These are phyloP conservation scores for Paecilomyces fulvus DNA, from an alignment of 2,329 filamentous ascomycete species.

Conservation along the genomic window DNA sequence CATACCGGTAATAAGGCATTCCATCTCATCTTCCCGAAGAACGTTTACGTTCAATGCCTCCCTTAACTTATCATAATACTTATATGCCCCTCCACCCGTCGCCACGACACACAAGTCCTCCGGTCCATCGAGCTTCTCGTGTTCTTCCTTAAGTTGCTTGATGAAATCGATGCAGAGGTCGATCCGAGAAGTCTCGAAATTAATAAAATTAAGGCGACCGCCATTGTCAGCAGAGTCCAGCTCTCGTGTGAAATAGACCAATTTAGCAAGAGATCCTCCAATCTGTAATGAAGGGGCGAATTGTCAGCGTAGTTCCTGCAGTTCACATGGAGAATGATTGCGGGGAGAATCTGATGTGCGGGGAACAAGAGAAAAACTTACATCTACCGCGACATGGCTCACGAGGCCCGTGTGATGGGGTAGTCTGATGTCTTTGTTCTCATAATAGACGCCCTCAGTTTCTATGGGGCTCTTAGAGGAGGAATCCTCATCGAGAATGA, in stretches of 20 bases:
- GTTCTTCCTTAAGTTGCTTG: constrained; percentile 72
- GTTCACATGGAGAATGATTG: constrained; percentile 11
- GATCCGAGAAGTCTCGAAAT: constrained; percentile 91
- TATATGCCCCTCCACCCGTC: constrained; percentile 90
- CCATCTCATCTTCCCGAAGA: constrained; percentile 93
- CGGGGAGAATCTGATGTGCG: constrained; percentile 20
- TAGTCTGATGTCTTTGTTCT: constrained; percentile 88
- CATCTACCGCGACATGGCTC: constrained; percentile 94
- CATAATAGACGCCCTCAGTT: constrained; percentile 53
- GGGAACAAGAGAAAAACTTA: constrained; percentile 41
- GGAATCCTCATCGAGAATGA: constrained; percentile 80
- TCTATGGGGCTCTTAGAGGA: constrained; percentile 42
- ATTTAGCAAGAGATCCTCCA: constrained; percentile 87
- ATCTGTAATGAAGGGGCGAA: constrained; percentile 51
- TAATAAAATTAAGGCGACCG: constrained; percentile 87
- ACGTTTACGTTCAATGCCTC: constrained; percentile 80
- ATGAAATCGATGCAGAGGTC: constrained; percentile 92
- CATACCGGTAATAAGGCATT: constrained; percentile 87
- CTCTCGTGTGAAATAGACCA: constrained; percentile 95
- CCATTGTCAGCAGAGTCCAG: constrained; percentile 69
- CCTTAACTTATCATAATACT: constrained; percentile 88
- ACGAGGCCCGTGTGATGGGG: constrained; percentile 93
- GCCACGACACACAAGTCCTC: constrained; percentile 85
- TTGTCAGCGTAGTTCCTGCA: not conserved
- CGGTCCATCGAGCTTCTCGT: constrained; percentile 65